phyloP scores from a whole-genome alignment of 345 rosid genomes.

The Eucalyptus cloeziana region DNA sequence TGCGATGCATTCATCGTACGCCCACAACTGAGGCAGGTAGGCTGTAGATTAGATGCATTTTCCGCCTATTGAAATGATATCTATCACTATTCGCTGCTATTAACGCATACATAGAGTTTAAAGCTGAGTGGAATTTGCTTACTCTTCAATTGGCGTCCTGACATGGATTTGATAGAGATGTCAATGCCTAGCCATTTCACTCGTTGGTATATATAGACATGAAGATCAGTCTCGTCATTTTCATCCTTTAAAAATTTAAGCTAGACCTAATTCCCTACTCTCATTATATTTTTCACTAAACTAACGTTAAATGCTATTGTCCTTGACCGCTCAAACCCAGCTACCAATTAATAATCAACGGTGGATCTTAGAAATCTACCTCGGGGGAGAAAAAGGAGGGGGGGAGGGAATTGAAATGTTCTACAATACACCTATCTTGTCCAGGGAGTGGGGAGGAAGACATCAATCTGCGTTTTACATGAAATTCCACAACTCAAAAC shows the following conservation, averaged over 20 bases:
- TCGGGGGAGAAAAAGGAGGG: rapidly evolving
- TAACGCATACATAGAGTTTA: background rate
- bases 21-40: background rate
- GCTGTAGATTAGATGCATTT: background rate
- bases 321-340: background rate
- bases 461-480: background rate
- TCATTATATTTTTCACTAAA: background rate
- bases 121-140: background rate
- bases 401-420: background rate
- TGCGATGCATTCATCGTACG: background rate
- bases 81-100: background rate
- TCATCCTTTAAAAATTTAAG: background rate
- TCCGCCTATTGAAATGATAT: background rate
- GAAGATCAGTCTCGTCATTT: background rate
- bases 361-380: background rate
- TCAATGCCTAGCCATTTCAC: background rate
- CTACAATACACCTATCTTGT: background rate
- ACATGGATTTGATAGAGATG: background rate
- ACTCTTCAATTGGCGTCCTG: background rate
- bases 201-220: background rate
- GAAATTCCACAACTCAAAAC: background rate
- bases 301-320: background rate
- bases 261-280: background rate
- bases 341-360: background rate
- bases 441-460: background rate